phyloP scores from a whole-genome alignment of 1,284 basidiomycete species.

The Ganoderma leucocontextum region DNA sequence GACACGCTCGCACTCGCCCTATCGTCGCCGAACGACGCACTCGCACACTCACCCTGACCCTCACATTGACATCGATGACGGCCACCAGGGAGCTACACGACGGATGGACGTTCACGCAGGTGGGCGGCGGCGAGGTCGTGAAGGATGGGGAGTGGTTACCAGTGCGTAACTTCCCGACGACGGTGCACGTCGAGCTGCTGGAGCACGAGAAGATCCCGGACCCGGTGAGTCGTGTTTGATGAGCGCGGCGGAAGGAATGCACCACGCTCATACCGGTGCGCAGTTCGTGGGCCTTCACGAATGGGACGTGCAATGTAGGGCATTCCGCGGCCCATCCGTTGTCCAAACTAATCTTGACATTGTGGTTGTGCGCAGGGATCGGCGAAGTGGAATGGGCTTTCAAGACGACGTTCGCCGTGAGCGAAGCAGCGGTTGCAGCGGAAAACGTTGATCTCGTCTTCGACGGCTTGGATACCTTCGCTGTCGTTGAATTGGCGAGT shows the following conservation, averaged over 20 bases:
- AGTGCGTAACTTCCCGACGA: constrained; percentile 76
- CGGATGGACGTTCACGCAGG: constrained; percentile 74
- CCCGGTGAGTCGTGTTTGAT: constrained; percentile 60
- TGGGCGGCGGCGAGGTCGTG: constrained; percentile 67
- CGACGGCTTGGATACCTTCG: constrained; percentile 90
- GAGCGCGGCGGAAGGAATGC: not conserved
- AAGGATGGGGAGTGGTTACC: constrained; percentile 72
- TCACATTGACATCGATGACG: constrained; percentile 17
- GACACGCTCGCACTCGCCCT: not conserved
- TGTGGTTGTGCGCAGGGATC: constrained; percentile 64
- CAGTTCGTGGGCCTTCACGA: constrained; percentile 84
- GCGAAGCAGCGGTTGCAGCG: constrained; percentile 53
- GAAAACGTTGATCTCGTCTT: constrained; percentile 79
- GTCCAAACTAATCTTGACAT: not conserved
- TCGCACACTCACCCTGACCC: not conserved
- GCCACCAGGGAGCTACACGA: constrained; percentile 39
- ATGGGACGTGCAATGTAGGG: constrained; percentile 86
- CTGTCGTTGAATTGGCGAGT: constrained; percentile 70
- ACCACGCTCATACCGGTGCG: not conserved
- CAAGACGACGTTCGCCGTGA: constrained; percentile 69
- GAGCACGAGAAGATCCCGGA: constrained; percentile 78
- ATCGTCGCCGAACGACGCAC: not conserved
- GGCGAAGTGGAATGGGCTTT: constrained; percentile 90
- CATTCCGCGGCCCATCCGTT: no score
- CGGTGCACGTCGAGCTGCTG: constrained; percentile 86